Base-by-base conservation (phyloP, 768 basidiomycete genomes). In the Dendrothele bispora region DNA sequence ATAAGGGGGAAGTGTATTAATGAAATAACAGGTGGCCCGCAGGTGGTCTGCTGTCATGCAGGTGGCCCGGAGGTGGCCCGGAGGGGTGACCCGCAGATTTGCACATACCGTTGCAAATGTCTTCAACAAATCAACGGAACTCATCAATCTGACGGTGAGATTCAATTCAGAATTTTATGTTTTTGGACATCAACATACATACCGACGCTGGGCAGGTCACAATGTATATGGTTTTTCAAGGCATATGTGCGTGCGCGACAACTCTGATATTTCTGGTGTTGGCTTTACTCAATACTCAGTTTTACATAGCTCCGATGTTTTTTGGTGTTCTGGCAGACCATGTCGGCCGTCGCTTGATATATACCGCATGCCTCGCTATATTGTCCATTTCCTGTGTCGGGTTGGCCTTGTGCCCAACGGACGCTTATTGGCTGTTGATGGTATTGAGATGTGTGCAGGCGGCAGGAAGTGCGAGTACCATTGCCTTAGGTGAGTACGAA, bases 341-440 rank as follows among this genome's bases (percentile, higher is more conserved):
- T 38, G 60, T 73, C 50, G 88, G 88, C 25, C 70, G 88, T 48
- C 70, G 88, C 24, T 83, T 78, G 0, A 78, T 84, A 43, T 81
- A 83, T 58, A 66, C 85, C 29, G 70, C 64, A 3, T 91, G 88
- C 55, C 64, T 93, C 25, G 51, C 79, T 10, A 72, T 90, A 28
- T 73, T 91, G 28, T 68, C 80, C 7, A 46, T 79, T 7, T 79
- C 88, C 2, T 92, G 88, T 57, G 69, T 91, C 67, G 78, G 77
- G 12, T 61, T 80, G 15, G 78, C 77, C 1, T 62, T 77, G 7
- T 69, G 73, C 18, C 76, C 77, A 1, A 72, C 72, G 3, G 69
- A 69, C 4, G 85, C 75, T 3, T 93, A 88, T 61, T 92, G 88
- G 88, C 67, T 90, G 5, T 69, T 93, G 10, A 75, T 93, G 70